phyloP scores from a whole-genome alignment of 2,329 filamentous ascomycete species.

The Coniochaeta ligniaria region DNA sequence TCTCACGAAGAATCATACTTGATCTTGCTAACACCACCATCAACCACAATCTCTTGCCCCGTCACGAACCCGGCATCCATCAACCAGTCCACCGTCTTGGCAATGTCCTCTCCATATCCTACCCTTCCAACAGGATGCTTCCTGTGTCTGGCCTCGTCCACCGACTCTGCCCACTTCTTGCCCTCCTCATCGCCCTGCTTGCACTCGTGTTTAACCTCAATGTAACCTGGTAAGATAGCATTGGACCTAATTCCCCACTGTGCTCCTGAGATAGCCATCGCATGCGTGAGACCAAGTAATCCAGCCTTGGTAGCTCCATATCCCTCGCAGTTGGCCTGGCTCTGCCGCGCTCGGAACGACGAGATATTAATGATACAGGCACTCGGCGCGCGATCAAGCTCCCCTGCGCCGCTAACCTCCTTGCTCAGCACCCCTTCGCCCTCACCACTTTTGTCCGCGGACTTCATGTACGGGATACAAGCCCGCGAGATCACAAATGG shows the following conservation, averaged over 20 bases:
- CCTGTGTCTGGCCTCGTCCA: slow-evolving; percentile 28
- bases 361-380: slow-evolving; percentile 38
- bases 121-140: slow-evolving; percentile 35
- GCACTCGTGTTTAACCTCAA: slow-evolving; percentile 38
- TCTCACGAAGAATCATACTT: slow-evolving; percentile 12
- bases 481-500: slow-evolving; percentile 38
- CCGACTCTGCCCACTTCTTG: slow-evolving; percentile 23
- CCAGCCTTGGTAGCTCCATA: slow-evolving; percentile 34
- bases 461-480: slow-evolving; percentile 37
- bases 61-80: slow-evolving; percentile 20
- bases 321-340: slow-evolving; percentile 39
- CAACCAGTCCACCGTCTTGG: slow-evolving; percentile 31
- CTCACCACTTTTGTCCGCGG: slow-evolving; percentile 7
- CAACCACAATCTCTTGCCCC: slow-evolving; percentile 19
- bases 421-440: slow-evolving; percentile 2
- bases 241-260: slow-evolving; percentile 26
- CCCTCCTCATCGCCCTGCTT: slow-evolving; percentile 34
- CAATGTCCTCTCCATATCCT: slow-evolving; percentile 35
- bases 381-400: slow-evolving; percentile 14
- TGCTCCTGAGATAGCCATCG: slow-evolving; percentile 25
- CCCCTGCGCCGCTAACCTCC: not conserved
- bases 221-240: slow-evolving; percentile 35
- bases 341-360: slow-evolving; percentile 36
- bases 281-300: slow-evolving; percentile 25
- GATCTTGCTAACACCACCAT: slow-evolving; percentile 18